Evolutionary conservation across 176 grass and related monocot species (phyloP).

Genomic region (Cenchrus purpureus): DNA sequence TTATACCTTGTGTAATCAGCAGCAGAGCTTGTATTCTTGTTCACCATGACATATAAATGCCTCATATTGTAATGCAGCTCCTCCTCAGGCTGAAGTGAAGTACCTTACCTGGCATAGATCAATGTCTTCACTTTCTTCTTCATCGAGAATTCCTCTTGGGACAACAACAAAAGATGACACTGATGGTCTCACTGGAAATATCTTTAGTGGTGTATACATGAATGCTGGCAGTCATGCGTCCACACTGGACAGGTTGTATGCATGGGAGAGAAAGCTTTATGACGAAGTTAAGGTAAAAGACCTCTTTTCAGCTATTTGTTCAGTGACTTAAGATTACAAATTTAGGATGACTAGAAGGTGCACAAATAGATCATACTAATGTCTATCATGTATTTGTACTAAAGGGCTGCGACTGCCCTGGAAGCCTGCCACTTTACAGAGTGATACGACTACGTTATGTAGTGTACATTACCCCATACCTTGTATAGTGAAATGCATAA

Average conservation of each 20-base stretch:
- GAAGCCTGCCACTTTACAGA: conserved; percentile 18
- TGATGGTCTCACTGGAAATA: conserved; percentile 67
- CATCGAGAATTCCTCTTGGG: conserved; percentile 80
- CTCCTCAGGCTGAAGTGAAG: conserved; percentile 66
- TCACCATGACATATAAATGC: conserved; percentile 19
- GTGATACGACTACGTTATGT: not conserved
- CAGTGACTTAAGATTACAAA: not conserved
- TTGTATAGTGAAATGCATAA: not conserved
- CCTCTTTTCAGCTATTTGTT: conserved; percentile 9
- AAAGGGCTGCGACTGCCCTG: not conserved
- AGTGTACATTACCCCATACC: not conserved
- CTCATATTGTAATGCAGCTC: conserved; percentile 63
- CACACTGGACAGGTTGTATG: conserved; percentile 89
- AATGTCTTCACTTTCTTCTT: conserved; percentile 87
- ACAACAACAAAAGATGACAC: conserved; percentile 54
- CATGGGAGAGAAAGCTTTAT: conserved; percentile 98
- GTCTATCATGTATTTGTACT: conserved; percentile 19
- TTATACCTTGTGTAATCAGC: conserved; percentile 10
- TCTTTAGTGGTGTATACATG: conserved; percentile 78
- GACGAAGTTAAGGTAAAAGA: conserved; percentile 96
- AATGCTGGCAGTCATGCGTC: conserved; percentile 96
- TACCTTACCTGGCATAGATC: conserved; percentile 91
- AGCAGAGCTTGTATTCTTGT: conserved; percentile 26
- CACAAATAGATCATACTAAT: conserved; percentile 2
- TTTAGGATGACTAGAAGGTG: conserved; percentile 19